These are phyloP conservation scores for Guillardia theta DNA, from an alignment of 78 protist genomes.

Conservation along the genomic window DNA sequence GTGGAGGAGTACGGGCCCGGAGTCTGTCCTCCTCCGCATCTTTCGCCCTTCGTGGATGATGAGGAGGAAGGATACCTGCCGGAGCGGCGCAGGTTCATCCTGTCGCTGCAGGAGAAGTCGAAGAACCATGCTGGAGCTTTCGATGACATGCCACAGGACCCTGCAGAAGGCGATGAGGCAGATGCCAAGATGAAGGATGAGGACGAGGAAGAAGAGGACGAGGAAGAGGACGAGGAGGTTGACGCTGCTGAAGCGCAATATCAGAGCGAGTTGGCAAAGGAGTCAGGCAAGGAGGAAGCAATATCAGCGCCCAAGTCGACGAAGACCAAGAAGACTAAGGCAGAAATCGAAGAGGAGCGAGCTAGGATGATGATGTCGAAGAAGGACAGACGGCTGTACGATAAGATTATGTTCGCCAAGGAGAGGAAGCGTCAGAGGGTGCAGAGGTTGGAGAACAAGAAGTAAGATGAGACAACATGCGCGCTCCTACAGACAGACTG, in stretches of 20 bases:
- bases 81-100: neutral
- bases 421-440: neutral
- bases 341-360: slow-evolving; percentile 13
- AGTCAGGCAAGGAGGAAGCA: neutral
- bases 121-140: neutral
- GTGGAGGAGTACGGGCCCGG: slow-evolving; percentile 61
- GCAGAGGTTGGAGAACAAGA: neutral
- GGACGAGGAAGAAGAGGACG: slow-evolving; percentile 10
- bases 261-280: too few relatives aligned
- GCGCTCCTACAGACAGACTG: too few relatives aligned
- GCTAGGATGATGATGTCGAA: slow-evolving; percentile 36
- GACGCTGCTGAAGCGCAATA: neutral
- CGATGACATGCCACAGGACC: neutral
- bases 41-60: slow-evolving; percentile 87
- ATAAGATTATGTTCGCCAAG: slow-evolving; percentile 14
- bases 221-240: slow-evolving; percentile 12
- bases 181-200: slow-evolving; percentile 29
- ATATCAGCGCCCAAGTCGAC: neutral
- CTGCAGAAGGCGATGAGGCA: neutral
- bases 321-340: neutral
- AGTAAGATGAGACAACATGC: too few relatives aligned
- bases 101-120: neutral
- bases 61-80: slow-evolving; percentile 42
- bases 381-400: slow-evolving; percentile 22
- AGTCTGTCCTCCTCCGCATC: slow-evolving; percentile 76